A percentile compares a stretch with the other conserved stretches of the same genome.
These are phyloP conservation scores for Petasospora fabianii DNA, from an alignment of 1,139 yeast genomes.

Conservation along the genomic window DNA sequence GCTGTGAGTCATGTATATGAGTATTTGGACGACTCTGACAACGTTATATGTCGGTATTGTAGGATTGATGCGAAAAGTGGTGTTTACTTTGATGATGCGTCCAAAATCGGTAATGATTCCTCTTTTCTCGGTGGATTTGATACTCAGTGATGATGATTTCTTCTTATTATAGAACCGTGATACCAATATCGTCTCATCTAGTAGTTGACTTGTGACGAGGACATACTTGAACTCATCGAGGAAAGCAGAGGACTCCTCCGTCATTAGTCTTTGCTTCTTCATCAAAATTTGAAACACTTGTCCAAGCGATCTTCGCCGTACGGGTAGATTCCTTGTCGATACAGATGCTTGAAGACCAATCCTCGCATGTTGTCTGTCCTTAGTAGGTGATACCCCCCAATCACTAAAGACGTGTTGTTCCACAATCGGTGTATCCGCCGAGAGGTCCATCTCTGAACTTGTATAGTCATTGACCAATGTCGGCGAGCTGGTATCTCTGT, in stretches of 20 bases:
- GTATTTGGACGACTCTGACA: background rate
- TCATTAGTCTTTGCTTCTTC: constrained; percentile 5
- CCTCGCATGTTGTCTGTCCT: background rate
- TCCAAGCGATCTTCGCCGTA: constrained; percentile 4
- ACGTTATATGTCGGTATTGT: background rate
- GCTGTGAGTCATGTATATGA: background rate
- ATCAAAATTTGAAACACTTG: constrained; percentile 5
- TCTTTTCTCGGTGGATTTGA: constrained; percentile 1
- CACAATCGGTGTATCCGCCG: constrained; percentile 8
- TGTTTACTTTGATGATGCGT: constrained; percentile 2
- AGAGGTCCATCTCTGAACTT: constrained; percentile 9
- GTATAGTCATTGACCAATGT: constrained; percentile 24
- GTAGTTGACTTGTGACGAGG: constrained; percentile 39
- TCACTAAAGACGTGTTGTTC: constrained; percentile 9
- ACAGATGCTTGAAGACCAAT: too few relatives aligned
- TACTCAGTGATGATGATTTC: constrained; percentile 3
- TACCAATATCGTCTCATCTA: constrained; percentile 32
- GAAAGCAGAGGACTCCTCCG: constrained; percentile 25
- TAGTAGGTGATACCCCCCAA: constrained; percentile 20
- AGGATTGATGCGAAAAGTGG: background rate
- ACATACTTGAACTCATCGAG: constrained; percentile 43
- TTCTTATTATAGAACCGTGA: constrained; percentile 24
- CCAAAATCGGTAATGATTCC: constrained; percentile 9
- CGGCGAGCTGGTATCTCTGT: constrained; percentile 21
- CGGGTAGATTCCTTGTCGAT: too few relatives aligned